Conservation (phyloP, 352 stramenopile genomes). For the Elongisporangium prolatum region DNA sequence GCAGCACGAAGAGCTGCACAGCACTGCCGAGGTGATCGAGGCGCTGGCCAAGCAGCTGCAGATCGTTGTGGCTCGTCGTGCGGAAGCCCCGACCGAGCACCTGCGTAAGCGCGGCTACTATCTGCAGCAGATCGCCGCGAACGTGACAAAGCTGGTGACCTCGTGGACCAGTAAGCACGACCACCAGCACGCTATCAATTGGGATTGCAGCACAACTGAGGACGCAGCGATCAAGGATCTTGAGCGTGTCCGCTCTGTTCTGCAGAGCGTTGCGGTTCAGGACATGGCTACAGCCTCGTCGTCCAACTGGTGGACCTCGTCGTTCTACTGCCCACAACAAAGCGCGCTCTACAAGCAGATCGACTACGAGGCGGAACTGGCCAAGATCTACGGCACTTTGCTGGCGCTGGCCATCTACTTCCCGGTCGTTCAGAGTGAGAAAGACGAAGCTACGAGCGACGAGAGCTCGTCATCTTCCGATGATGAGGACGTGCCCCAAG, state of each 20-base stretch:
- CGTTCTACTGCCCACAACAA: constrained; percentile 45
- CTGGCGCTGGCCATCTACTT: constrained; percentile 48
- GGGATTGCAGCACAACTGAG: constrained; percentile 19
- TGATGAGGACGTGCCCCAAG: constrained; percentile 24
- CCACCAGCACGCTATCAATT: constrained; percentile 19
- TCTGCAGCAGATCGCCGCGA: constrained; percentile 19
- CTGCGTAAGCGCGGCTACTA: constrained; percentile 33
- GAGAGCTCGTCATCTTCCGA: constrained; percentile 37
- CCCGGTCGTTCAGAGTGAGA: constrained; percentile 30
- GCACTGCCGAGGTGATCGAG: constrained; percentile 8
- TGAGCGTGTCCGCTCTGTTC: constrained; percentile 26
- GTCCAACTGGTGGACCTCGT: constrained; percentile 9
- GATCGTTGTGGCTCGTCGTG: constrained; percentile 32
- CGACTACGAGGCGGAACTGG: constrained; percentile 35
- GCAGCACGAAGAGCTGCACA: constrained; percentile 1
- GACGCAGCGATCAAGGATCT: constrained; percentile 20
- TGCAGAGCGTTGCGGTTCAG: constrained; percentile 38
- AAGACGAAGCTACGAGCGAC: constrained; percentile 17
- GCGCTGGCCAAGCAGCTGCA: constrained; percentile 25
- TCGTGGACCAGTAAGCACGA: constrained; percentile 5
- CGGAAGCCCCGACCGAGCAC: constrained; percentile 26
- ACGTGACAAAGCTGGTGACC: constrained; percentile 7
- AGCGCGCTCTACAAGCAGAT: constrained; percentile 22
- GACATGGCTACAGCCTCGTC: constrained; percentile 15
- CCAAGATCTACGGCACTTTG: constrained; percentile 41